phyloP scores from a whole-genome alignment of 148 eudicot species.

The Camellia granthamiana region DNA sequence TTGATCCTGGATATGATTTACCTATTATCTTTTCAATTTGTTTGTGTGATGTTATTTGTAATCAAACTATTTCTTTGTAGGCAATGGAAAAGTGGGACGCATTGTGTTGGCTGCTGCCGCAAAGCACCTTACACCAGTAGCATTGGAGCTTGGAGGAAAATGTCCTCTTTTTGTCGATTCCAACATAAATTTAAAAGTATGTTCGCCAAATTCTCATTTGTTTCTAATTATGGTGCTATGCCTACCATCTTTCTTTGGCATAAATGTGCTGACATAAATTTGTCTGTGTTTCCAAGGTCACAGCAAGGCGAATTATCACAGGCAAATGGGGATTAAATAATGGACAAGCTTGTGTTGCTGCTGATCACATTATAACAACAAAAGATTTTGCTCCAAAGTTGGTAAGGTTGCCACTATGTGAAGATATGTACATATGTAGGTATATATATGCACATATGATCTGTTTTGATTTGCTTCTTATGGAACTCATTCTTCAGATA shows the following conservation, averaged over 20 bases:
- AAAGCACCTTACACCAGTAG: conserved; percentile 66
- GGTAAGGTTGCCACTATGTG: conserved; percentile 27
- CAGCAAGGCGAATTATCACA: conserved; percentile 46
- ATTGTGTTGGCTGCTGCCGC: conserved; percentile 64
- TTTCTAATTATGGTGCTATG: not conserved
- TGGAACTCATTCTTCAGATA: conserved; percentile 30
- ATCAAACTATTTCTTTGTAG: conserved; percentile 21
- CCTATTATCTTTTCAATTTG: not conserved
- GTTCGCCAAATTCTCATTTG: not conserved
- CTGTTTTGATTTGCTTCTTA: not conserved
- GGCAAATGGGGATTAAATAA: conserved; percentile 70
- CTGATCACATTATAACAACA: conserved; percentile 58
- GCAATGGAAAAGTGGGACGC: conserved; percentile 58
- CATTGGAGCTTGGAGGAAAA: conserved; percentile 78
- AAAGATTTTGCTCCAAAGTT: conserved; percentile 55
- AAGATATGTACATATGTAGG: not conserved
- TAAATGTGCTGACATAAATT: not conserved
- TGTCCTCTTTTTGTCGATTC: conserved; percentile 61
- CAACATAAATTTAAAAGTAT: conserved; percentile 36
- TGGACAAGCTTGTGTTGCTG: conserved; percentile 64
- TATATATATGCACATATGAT: not conserved
- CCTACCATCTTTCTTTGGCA: not conserved
- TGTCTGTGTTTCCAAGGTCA: conserved; percentile 29
- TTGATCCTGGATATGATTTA: conserved; percentile 4
- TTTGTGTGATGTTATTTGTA: not conserved